Evolutionary conservation across 2,329 filamentous ascomycete species (phyloP), one percentile per base, ranked within the genome.

Genomic region (Ophiosphaerella narmari): DNA sequence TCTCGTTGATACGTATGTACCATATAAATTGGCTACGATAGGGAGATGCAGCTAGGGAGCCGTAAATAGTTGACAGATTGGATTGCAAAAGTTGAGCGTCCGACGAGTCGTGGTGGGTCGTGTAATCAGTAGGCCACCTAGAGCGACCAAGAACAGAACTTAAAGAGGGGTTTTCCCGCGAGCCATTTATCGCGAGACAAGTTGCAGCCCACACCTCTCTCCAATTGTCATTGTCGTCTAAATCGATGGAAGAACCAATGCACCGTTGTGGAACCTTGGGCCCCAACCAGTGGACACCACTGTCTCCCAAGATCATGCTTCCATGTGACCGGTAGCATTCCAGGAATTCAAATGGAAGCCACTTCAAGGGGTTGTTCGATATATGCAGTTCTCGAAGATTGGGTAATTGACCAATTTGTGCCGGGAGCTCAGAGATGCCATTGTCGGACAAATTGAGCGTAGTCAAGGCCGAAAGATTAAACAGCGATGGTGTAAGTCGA

Each of bases 261-360:
- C 14, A 31, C 21, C 16, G 13, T 21, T 37, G 45, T 9, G n/a
- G 1, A 12, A 12, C 12, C 21, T 42, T 42, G 13, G 45, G 45
- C 14, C 6, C 14, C 38, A 50, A 23, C 34, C 38, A 43, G 12
- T 39, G 13, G 3, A 38, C 35, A 8, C 39, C 34, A 11, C 37
- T 47, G 16, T 42, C n/a, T 37, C 43, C 35, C 35, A 41, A 4
- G 31, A 43, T 50, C 7, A 67, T 39, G 14, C 40, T 45, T 5
- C 62, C 63, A 9, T 52, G 39, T 7, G 57, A 57, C n/a, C 31
- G 14, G 6, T 63, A 48, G 31, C 70, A 45, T 2, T 48, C 26
- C 1, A 70, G 41, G 2, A 72, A 43, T 31, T 71, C 67, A 32
- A 57, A 60, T 1, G 69, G 69, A 7, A 72, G 52, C 14, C 24